Base-by-base conservation (phyloP, 75 land plant species). In the Cunninghamia lanceolata region DNA sequence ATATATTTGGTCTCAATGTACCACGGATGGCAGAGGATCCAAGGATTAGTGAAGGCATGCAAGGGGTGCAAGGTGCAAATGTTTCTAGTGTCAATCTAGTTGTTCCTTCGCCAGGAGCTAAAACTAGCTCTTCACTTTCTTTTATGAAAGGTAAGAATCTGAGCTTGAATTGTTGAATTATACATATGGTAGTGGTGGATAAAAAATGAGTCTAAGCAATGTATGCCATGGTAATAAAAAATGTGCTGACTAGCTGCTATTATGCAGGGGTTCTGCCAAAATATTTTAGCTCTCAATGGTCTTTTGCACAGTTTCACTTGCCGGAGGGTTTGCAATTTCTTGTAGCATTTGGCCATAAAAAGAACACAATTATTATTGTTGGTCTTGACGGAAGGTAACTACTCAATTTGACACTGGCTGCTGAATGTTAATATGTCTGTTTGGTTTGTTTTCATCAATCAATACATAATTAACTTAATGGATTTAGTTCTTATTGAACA, bases 241-340 rank as follows among this genome's bases (percentile, higher is more conserved):
- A 35, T 83, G 84, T 35, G 16, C 84, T 35, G 40, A 54, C 28
- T 53, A 50, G 21, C 39, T 86, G 9, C 38, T 79, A 56, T 84
- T 83, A 74, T 76, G 35, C 93, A 96, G 97, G 95, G 17, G 91
- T 96, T 19, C 76, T 96, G 76, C 98, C 98, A 74, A 95, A 90
- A 75, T 96, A 96, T 83, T 96, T 96, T 84, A 94, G 95, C 88
- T 96, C 98, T 35, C 97, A 96, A 83, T 96, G 97, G 95, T 96
- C 98, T 19, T 94, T 96, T 87, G 95, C 98, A 75, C 98, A 93
- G 86, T 95, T 94, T 83, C 98, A 91, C 76, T 85, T 95, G 71
- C 95, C 94, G 11, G 98, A 95, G 68, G 87, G 80, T 39, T 85
- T 91, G 7, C 95, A 87, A 38, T 93, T 87, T 88, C 76, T 95